phyloP scores from a whole-genome alignment of 352 stramenopile genomes.

The Phytophthora europaea region DNA sequence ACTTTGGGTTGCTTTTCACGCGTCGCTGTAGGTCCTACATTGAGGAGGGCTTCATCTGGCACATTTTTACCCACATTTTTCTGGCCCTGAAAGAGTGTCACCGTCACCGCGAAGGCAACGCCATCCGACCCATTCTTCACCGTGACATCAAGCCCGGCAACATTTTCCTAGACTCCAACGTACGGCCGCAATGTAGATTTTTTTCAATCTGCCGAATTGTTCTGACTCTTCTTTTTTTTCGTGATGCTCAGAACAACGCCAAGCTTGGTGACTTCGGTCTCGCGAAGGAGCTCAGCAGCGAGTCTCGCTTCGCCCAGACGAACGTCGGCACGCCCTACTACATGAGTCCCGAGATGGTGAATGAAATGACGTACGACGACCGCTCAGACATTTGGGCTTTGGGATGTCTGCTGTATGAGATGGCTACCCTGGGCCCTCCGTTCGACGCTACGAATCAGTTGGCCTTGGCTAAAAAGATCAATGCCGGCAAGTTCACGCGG shows the following conservation, averaged over 20 bases:
- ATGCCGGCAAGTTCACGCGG: constrained; percentile 91
- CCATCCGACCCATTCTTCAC: constrained; percentile 88
- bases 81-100: constrained; percentile 93
- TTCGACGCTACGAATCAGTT: constrained; percentile 95
- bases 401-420: constrained; percentile 93
- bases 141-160: constrained; percentile 94
- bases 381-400: constrained; percentile 94
- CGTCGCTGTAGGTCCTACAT: constrained; percentile 80
- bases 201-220: neutral
- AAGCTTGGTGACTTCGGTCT: constrained; percentile 94
- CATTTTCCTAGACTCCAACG: constrained; percentile 93
- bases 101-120: constrained; percentile 86
- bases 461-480: constrained; percentile 95
- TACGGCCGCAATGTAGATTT: constrained; percentile 39
- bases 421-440: constrained; percentile 89
- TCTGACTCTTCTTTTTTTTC: neutral
- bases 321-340: constrained; percentile 95
- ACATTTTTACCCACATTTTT: constrained; percentile 94
- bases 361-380: constrained; percentile 94
- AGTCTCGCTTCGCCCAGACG: constrained; percentile 92
- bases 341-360: constrained; percentile 94
- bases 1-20: neutral
- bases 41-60: constrained; percentile 95
- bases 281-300: constrained; percentile 91
- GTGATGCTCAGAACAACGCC: constrained; percentile 93